Evolutionary conservation across 2,329 filamentous ascomycete species (phyloP).

Genomic region (Colletotrichum neosansevieriae): DNA sequence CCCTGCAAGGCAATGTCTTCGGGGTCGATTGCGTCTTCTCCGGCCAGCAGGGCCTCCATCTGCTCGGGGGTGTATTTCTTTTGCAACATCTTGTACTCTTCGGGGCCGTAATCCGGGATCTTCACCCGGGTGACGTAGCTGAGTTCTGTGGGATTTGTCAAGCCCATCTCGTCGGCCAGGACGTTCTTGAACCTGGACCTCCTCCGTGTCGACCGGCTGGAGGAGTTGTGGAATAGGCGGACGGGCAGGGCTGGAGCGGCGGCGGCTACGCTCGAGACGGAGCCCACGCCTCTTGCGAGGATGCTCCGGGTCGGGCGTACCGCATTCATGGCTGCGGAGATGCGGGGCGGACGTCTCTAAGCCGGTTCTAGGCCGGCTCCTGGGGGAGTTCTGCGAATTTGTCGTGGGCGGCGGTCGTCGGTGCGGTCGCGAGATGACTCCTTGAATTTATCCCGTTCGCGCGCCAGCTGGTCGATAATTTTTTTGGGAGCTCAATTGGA

Average conservation of each 20-base stretch:
- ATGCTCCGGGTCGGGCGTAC: constrained; percentile 67
- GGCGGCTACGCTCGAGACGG: constrained; percentile 46
- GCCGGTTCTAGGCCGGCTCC: constrained; percentile 36
- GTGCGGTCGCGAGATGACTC: constrained; percentile 32
- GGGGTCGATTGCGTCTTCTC: constrained; percentile 80
- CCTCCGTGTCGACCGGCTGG: constrained; percentile 54
- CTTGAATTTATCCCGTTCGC: constrained; percentile 32
- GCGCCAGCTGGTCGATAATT: constrained; percentile 41
- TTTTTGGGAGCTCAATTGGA: constrained; percentile 41
- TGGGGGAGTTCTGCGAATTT: constrained; percentile 24
- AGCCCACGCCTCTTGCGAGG: constrained; percentile 60
- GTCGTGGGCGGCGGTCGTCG: constrained; percentile 1
- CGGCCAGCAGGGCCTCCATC: constrained; percentile 83
- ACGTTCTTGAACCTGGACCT: constrained; percentile 66
- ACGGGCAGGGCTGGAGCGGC: constrained; percentile 47
- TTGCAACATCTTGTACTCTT: constrained; percentile 72
- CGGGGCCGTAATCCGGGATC: constrained; percentile 72
- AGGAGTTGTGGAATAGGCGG: constrained; percentile 65
- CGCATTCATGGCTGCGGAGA: constrained; percentile 62
- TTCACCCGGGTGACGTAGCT: too few species aligned
- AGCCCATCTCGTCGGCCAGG: constrained; percentile 63
- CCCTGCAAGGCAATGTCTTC: constrained; percentile 82
- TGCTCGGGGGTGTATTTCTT: constrained; percentile 84
- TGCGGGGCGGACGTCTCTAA: constrained; percentile 28
- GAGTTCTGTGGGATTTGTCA: constrained; percentile 52